Evolutionary conservation across 2,329 filamentous ascomycete species (phyloP), one percentile per base, ranked within the genome.

Genomic region (Clarireedia monteithiana): DNA sequence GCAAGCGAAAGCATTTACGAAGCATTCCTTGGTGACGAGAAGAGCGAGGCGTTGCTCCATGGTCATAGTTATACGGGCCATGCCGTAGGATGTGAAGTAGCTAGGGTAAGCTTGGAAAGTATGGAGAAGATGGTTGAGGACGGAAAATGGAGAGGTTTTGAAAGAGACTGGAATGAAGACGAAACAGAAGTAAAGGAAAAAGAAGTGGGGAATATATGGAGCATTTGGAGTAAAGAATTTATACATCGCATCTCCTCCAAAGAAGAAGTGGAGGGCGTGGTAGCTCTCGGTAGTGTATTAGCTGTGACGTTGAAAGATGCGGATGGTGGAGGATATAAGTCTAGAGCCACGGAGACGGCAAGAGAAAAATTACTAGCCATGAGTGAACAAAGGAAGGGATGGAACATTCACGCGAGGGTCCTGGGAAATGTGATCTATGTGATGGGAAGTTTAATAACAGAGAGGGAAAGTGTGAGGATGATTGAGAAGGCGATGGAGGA

Each of bases 41-140:
- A 94, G 72, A 83, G 81, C 0, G 88, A 92, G 62, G 89, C 89
- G 0, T 71, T 95, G 5, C 74, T 95, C 3, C 90, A 95, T 63
- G 89, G 89, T 0, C 89, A 95, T 68, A 92, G 88, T 68, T 95
- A 95, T 71, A 95, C 89, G 0, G 89, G 89, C 0, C 89, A 95
- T 69, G 79, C 90, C 0, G 80, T 94, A 1, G 90, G 89, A 0
- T 95, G 89, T 63, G 81, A 86, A 46, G 88, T 95, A 0, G 90
- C 86, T 0, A 75, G 86, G n/a, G 80, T 82, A 50, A 84, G 83
- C 1, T 68, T 95, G 7, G 68, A 71, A 7, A 75, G 76, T 40
- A 81, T 92, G 77, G 68, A 74, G 46, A 65, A 71, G 1, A 79
- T 90, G 74, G 82, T 88, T 3, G 63, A 63, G 0, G 64, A 68